Evolutionary conservation across 1,284 basidiomycete species (phyloP).

Genomic region (Microbotryum violaceum): DNA sequence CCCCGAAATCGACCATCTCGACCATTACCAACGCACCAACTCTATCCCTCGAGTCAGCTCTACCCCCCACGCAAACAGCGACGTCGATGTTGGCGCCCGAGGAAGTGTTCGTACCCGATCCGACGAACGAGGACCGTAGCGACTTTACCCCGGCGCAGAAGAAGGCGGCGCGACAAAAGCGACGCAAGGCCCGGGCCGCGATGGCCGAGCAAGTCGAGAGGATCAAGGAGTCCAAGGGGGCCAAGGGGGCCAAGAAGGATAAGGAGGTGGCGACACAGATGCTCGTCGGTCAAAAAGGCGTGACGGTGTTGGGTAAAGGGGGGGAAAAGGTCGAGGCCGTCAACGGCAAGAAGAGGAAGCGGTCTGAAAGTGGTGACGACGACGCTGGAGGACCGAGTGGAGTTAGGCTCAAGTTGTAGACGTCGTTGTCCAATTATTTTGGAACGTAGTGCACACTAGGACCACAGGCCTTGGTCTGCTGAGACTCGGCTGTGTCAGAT

Average conservation of each 20-base stretch:
- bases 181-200: slow-evolving; percentile 57
- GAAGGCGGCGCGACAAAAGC: slow-evolving; percentile 59
- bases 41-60: slow-evolving; percentile 78
- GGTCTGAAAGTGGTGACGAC: slow-evolving; percentile 11
- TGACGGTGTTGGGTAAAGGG: slow-evolving; percentile 36
- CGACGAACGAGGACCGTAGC: slow-evolving; percentile 48
- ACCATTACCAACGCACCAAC: slow-evolving; percentile 78
- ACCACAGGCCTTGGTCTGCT: too few relatives aligned
- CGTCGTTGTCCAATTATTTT: too few relatives aligned
- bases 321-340: slow-evolving; percentile 11
- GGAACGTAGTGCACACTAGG: too few relatives aligned
- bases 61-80: slow-evolving; percentile 70
- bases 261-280: slow-evolving; percentile 45
- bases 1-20: slow-evolving; percentile 81
- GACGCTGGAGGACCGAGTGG: slow-evolving; percentile 7
- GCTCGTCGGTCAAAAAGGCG: slow-evolving; percentile 33
- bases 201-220: slow-evolving; percentile 58
- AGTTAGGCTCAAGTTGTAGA: slow-evolving; percentile 27
- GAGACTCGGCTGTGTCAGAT: too few relatives aligned
- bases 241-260: slow-evolving; percentile 57
- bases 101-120: slow-evolving; percentile 64
- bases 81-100: slow-evolving; percentile 86
- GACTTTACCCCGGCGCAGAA: slow-evolving; percentile 86
- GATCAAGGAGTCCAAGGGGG: slow-evolving; percentile 59
- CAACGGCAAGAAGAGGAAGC: slow-evolving; percentile 22